phyloP scores from a whole-genome alignment of 257 asterid genomes.

The Echium plantagineum region DNA sequence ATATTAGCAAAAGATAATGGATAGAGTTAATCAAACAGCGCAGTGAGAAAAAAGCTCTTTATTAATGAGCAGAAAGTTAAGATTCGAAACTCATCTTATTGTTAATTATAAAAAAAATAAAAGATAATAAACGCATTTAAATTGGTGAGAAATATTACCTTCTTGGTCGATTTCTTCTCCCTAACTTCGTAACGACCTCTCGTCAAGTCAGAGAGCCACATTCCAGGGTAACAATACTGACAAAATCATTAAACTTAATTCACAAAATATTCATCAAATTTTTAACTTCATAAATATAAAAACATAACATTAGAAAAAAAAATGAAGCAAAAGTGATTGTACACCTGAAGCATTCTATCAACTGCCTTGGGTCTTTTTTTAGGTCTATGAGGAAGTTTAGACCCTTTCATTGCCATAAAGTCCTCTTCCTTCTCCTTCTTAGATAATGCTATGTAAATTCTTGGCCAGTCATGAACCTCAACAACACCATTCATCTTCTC shows the following conservation, averaged over 20 bases:
- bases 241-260: no score
- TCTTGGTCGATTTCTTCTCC: slow-evolving; percentile 60
- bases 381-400: slow-evolving; percentile 81
- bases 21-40: no score
- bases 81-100: no score
- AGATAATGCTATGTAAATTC: slow-evolving; percentile 45
- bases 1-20: no score
- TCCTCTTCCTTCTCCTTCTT: slow-evolving; percentile 81
- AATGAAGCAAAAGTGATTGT: not conserved
- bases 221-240: slow-evolving; percentile 46
- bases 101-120: no score
- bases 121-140: not conserved
- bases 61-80: no score
- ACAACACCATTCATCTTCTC: slow-evolving; percentile 24
- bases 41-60: no score
- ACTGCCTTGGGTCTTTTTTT: slow-evolving; percentile 60
- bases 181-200: slow-evolving; percentile 74
- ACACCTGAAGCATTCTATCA: slow-evolving; percentile 58
- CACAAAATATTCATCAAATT: no score
- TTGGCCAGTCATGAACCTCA: slow-evolving; percentile 46
- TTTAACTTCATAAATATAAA: not conserved
- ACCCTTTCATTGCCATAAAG: slow-evolving; percentile 73
- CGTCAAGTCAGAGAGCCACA: slow-evolving; percentile 69
- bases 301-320: not conserved
- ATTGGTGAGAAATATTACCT: slow-evolving; percentile 23